Evolutionary conservation across 176 grass and related monocot genomes (phyloP).

Genomic region (Avena sativa): DNA sequence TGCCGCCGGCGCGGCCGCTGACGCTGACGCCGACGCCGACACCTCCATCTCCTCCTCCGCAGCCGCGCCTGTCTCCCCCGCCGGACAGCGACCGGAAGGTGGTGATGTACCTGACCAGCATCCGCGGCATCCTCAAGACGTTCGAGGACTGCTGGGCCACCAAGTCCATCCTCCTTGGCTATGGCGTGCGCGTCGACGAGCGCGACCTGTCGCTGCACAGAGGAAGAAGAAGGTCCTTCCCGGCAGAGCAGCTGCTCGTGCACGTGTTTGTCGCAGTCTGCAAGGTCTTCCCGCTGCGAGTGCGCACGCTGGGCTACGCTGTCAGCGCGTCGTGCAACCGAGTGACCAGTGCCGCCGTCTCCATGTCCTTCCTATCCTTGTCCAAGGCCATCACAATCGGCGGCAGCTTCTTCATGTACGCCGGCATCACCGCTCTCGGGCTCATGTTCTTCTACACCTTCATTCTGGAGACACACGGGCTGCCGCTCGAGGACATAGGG

Average conservation of each 20-base stretch:
- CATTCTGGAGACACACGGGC: constrained; percentile 68
- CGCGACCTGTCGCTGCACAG: constrained; percentile 90
- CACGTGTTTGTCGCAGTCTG: too few species aligned
- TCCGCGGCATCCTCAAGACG: constrained; percentile 84
- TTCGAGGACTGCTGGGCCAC: constrained; percentile 87
- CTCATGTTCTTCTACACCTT: constrained; percentile 66
- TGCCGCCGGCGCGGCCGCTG: constrained; percentile 40
- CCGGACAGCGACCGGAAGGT: constrained; percentile 30
- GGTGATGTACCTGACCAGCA: constrained; percentile 85
- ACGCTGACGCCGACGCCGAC: too few species aligned
- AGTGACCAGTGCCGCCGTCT: constrained; percentile 59
- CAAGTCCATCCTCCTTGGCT: constrained; percentile 66
- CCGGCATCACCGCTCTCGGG: constrained; percentile 47
- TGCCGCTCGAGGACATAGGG: constrained; percentile 58
- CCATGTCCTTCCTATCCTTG: constrained; percentile 79
- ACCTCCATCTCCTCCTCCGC: too few species aligned
- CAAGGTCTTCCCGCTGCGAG: too few species aligned
- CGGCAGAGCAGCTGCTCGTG: too few species aligned
- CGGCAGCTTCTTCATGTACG: constrained; percentile 73
- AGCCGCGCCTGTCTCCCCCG: too few species aligned
- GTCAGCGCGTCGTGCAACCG: constrained; percentile 37
- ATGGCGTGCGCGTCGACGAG: constrained; percentile 80
- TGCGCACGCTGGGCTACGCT: too few species aligned
- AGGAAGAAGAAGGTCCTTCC: constrained; percentile 52
- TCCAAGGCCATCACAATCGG: constrained; percentile 75